phyloP scores from a whole-genome alignment of 139 green algal genomes.

The Diplosphaera chodatii region DNA sequence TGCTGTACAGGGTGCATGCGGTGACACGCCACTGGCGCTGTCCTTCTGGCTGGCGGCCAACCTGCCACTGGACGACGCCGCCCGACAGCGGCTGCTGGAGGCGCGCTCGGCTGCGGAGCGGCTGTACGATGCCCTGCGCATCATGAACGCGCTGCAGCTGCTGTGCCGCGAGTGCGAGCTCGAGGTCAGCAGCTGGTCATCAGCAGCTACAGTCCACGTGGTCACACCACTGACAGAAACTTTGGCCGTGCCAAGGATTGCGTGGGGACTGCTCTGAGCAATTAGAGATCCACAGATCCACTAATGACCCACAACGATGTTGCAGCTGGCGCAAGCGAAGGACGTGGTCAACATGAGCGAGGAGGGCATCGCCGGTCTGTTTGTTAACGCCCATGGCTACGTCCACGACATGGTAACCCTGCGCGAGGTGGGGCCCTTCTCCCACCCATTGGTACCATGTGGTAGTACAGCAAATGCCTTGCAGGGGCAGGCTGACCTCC shows the following conservation, averaged over 20 bases:
- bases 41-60: constrained; percentile 35
- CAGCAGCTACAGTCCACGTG: too few species aligned
- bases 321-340: constrained; percentile 10
- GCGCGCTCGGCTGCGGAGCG: constrained; percentile 12
- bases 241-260: too few species aligned
- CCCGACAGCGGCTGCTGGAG: constrained; percentile 32
- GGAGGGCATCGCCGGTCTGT: constrained; percentile 33
- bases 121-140: constrained; percentile 5
- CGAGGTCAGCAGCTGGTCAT: background rate
- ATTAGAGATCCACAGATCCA: too few species aligned
- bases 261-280: too few species aligned
- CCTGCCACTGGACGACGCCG: constrained; percentile 28
- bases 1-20: background rate
- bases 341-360: constrained; percentile 32
- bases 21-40: constrained; percentile 20
- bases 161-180: constrained; percentile 11
- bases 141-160: constrained; percentile 11
- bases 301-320: background rate
- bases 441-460: background rate
- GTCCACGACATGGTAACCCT: constrained; percentile 50
- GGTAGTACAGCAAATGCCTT: background rate
- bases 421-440: constrained; percentile 2
- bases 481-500: too few species aligned
- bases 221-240: background rate
- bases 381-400: constrained; percentile 37